phyloP scores from a whole-genome alignment of 2,329 filamentous ascomycete genomes.

The Penicillium freii region DNA sequence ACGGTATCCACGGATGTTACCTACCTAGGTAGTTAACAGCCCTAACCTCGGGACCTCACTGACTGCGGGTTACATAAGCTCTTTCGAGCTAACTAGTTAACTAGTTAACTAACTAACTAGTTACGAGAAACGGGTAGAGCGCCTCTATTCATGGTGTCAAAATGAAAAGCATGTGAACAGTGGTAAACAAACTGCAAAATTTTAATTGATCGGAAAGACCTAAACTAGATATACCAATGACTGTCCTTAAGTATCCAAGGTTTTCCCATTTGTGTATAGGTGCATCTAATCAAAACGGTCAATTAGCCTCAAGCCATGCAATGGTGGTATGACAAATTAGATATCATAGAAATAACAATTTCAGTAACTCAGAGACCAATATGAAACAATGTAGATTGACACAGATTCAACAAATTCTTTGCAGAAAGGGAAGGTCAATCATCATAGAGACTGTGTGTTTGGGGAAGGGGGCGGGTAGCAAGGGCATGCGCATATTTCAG shows the following conservation, averaged over 20 bases:
- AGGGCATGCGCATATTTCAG: background rate
- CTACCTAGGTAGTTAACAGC: too few species aligned
- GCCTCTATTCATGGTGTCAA: too few species aligned
- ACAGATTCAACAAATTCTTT: slow-evolving; percentile 15
- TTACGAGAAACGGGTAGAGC: background rate
- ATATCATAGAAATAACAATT: background rate
- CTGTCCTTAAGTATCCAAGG: background rate
- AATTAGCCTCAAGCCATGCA: slow-evolving; percentile 2
- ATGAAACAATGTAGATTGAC: slow-evolving; percentile 20
- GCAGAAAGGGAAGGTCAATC: slow-evolving; percentile 21
- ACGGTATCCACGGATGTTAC: background rate
- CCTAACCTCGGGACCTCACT: too few species aligned
- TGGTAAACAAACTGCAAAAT: background rate
- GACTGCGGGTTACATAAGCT: background rate
- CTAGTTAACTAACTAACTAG: too few species aligned
- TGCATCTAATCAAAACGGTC: background rate
- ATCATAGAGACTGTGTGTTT: slow-evolving; percentile 8
- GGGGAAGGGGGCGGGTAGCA: too few species aligned
- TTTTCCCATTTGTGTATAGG: background rate
- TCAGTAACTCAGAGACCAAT: slow-evolving; percentile 18
- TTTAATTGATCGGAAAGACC: background rate
- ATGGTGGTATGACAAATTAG: background rate
- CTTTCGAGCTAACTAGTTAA: background rate
- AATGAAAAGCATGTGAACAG: background rate
- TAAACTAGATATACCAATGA: background rate